Percentiles rank a stretch among this genome's conserved stretches.
phyloP scores from a whole-genome alignment of 257 asterid genomes.

The Eucommia ulmoides region DNA sequence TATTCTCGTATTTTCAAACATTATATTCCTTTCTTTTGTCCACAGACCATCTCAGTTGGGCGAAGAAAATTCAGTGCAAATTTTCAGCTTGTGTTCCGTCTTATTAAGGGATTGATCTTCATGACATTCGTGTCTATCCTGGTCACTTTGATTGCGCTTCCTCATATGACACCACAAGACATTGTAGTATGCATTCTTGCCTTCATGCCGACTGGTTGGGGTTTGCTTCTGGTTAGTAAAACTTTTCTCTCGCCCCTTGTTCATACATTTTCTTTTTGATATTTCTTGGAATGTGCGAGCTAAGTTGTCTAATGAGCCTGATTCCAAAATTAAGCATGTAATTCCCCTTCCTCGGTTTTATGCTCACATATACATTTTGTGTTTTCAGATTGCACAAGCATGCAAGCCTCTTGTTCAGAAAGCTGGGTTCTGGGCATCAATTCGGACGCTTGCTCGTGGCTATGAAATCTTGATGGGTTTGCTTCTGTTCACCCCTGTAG shows the following conservation, averaged over 20 bases:
- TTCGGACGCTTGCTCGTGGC: conserved; percentile 76
- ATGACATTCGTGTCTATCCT: conserved; percentile 67
- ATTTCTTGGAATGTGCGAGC: background rate
- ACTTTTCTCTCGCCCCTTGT: background rate
- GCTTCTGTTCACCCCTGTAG: conserved; percentile 84
- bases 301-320: background rate
- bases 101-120: conserved; percentile 87
- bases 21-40: too few relatives aligned
- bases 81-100: conserved; percentile 86
- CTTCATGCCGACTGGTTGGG: conserved; percentile 99
- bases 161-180: conserved; percentile 68
- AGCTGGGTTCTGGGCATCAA: conserved; percentile 89
- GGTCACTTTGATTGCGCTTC: conserved; percentile 58
- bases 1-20: background rate
- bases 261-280: background rate
- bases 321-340: background rate
- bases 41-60: conserved; percentile 87
- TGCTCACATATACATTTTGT: background rate
- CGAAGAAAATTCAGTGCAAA: conserved; percentile 86
- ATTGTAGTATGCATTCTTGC: conserved; percentile 79
- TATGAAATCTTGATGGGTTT: conserved; percentile 85
- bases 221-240: conserved; percentile 74
- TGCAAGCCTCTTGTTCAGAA: conserved; percentile 62
- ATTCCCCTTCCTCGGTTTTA: background rate
- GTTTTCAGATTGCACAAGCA: conserved; percentile 86